Base-by-base conservation (phyloP, 2,329 filamentous ascomycete species). In the Fusarium sp. region DNA sequence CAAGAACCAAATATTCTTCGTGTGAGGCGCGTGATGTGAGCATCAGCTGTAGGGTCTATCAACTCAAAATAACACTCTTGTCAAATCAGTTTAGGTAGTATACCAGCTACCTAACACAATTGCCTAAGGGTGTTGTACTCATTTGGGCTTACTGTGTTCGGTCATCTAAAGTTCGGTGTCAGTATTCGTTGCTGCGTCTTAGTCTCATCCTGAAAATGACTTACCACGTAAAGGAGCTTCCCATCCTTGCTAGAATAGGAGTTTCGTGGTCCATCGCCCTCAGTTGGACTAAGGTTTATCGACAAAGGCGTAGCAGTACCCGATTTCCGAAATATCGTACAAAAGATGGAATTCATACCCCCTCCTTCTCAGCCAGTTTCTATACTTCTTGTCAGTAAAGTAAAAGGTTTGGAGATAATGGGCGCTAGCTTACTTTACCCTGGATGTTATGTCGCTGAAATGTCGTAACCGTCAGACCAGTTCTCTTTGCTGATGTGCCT, bases 281-380 rank as follows among this genome's bases (percentile, higher is more conserved):
- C 41, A n/a, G 51, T 47, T 5, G 59, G 59, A 28, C 59, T 62
- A 4, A 62, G 59, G 12, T 59, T 62, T 11, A 58, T 59, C 0
- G 51, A 62, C 14, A 62, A 10, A 38, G 59, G 51, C 6, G 51
- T 62, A 2, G 51, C 59, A 28, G 59, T 47, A n/a, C 1, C 51
- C 59, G 12, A 58, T 62, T n/a, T 62, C 30, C n/a, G 59, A 41
- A n/a, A 62, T 62, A 20, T 47, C 59, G 20, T 62, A 62, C 59
- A 62, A 7, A 62, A 62, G 14, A 62, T 62, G 0, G 59, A 62
- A 41, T 62, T 62, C 47, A 35, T 59, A 13, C 59, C 7, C 38
- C 38, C 38, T 41, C 39, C 14, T 41, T 41, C 0, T 2, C n/a
- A 0, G 8, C 39, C 0, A 41, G 0, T 41, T 11, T 41, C 39